A percentile compares a stretch with the other conserved stretches of the same genome.
phyloP scores from a whole-genome alignment of 2,329 filamentous ascomycete species.

The Penicillium griseofulvum region DNA sequence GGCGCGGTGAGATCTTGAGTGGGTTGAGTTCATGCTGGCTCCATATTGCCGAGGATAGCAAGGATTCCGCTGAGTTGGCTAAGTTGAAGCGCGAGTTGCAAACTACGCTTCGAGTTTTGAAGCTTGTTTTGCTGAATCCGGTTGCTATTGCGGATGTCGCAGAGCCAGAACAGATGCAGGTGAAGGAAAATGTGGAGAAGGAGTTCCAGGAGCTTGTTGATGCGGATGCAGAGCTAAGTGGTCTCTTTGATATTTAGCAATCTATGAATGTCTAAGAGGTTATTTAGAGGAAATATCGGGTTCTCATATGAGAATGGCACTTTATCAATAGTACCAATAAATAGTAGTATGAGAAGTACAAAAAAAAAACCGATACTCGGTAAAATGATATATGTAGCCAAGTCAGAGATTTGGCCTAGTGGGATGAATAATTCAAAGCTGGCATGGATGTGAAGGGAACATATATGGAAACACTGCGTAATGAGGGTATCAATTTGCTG shows the following conservation, averaged over 20 bases:
- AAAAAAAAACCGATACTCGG: no score
- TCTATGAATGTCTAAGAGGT: neutral
- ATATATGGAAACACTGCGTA: neutral
- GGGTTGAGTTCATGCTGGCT: conserved; percentile 64
- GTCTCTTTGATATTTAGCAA: conserved; percentile 25
- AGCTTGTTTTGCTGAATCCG: conserved; percentile 30
- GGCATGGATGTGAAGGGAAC: no score
- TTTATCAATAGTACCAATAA: no score
- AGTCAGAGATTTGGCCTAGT: no score
- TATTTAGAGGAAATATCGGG: neutral
- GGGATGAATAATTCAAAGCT: no score
- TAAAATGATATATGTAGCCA: no score
- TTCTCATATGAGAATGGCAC: no score
- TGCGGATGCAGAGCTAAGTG: conserved; percentile 33
- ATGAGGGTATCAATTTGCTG: conserved; percentile 22
- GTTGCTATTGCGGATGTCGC: conserved; percentile 8
- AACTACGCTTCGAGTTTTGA: conserved; percentile 29
- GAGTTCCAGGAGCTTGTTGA: conserved; percentile 38
- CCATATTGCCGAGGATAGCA: conserved; percentile 44
- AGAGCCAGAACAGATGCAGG: conserved; percentile 21
- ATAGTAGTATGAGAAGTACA: no score
- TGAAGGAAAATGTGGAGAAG: conserved; percentile 30
- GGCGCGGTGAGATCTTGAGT: conserved; percentile 63
- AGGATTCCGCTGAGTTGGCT: conserved; percentile 9
- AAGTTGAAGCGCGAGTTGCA: conserved; percentile 31